phyloP scores from a whole-genome alignment of 176 grass and related monocot species.

The Chloris gayana region DNA sequence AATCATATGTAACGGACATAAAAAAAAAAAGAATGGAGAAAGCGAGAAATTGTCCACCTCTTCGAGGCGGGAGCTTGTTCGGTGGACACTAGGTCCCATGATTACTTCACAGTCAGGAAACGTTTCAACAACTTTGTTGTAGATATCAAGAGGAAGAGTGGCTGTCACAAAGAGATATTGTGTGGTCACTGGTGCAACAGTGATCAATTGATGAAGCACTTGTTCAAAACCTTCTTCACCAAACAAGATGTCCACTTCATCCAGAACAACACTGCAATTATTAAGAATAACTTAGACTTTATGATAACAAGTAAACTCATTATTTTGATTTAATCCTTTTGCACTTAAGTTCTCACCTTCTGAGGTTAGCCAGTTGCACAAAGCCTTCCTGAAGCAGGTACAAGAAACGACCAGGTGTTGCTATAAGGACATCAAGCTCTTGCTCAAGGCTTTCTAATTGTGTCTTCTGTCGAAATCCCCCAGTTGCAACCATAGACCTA shows the following conservation, averaged over 20 bases:
- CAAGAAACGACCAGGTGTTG: slow-evolving; percentile 85
- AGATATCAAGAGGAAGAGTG: slow-evolving; percentile 87
- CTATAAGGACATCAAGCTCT: slow-evolving; percentile 88
- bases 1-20: neutral
- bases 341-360: slow-evolving; percentile 56
- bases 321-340: neutral
- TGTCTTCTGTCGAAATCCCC: slow-evolving; percentile 88
- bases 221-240: slow-evolving; percentile 88
- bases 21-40: neutral
- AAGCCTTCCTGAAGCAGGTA: slow-evolving; percentile 83
- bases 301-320: neutral
- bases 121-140: slow-evolving; percentile 85
- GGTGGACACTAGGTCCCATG: slow-evolving; percentile 91
- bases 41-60: slow-evolving; percentile 53
- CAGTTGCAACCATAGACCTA: slow-evolving; percentile 90
- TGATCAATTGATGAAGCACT: slow-evolving; percentile 79
- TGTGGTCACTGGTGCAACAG: slow-evolving; percentile 66
- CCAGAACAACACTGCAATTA: slow-evolving; percentile 74
- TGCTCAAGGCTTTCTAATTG: slow-evolving; percentile 85
- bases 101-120: slow-evolving; percentile 90
- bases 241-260: slow-evolving; percentile 94
- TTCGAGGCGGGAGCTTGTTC: slow-evolving; percentile 91
- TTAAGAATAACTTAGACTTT: neutral
- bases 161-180: slow-evolving; percentile 97
- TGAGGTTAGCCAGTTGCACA: slow-evolving; percentile 75